Conservation (phyloP, 1,284 basidiomycete species). For the Gomphus bonarii region DNA sequence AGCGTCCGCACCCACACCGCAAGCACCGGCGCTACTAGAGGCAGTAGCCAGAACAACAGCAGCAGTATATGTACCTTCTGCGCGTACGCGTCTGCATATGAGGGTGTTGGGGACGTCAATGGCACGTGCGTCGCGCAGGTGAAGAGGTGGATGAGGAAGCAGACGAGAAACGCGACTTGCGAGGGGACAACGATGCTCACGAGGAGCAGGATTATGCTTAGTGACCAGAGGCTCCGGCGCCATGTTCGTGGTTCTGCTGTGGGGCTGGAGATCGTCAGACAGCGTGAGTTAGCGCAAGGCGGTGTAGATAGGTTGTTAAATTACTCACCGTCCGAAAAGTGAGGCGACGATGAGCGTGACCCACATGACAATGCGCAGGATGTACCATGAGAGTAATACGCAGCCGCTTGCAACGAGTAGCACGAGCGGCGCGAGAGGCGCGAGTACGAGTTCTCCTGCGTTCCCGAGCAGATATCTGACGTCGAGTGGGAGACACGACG, state of each 20-base stretch:
- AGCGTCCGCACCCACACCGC: constrained; percentile 87
- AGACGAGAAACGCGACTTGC: constrained; percentile 82
- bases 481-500: constrained; percentile 50
- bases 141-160: constrained; percentile 67
- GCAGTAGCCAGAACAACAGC: constrained; percentile 77
- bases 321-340: constrained; percentile 31
- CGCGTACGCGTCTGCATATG: constrained; percentile 26
- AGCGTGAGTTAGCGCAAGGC: background rate
- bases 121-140: constrained; percentile 36
- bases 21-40: constrained; percentile 70
- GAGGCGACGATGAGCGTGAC: constrained; percentile 7
- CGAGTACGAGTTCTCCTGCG: constrained; percentile 36
- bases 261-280: constrained; percentile 17
- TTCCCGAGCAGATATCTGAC: constrained; percentile 47
- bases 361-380: constrained; percentile 23
- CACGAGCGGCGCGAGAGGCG: constrained; percentile 42
- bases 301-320: background rate
- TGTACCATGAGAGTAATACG: constrained; percentile 48
- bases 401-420: constrained; percentile 49
- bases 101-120: constrained; percentile 7
- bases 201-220: constrained; percentile 49
- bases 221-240: constrained; percentile 44
- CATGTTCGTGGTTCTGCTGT: constrained; percentile 27
- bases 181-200: constrained; percentile 76
- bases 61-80: constrained; percentile 57